Base-by-base conservation (phyloP, 192 early-diverging fungal species). In the Glomus cerebriforme region DNA sequence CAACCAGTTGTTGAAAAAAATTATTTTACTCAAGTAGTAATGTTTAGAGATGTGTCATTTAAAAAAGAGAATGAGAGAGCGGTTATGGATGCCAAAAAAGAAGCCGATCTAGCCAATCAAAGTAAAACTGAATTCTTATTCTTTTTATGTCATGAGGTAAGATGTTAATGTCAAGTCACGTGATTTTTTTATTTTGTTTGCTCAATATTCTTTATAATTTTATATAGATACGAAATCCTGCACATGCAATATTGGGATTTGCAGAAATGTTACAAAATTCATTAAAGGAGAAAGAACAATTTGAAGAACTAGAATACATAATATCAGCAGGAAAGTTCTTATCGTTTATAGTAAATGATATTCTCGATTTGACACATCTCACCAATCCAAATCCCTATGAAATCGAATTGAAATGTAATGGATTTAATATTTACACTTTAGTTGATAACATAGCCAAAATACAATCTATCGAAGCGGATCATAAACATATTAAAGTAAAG, bases 281-380 rank as follows among this genome's bases (percentile, higher is more conserved):
- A n/a, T n/a, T 60, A 3, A 49, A 58, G 9, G 59, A 58, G 7
- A 49, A 34, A 31, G 59, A 58, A 12, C 54, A 58, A 62, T 54
- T 26, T 15, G 47, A 74, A 58, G 73, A 74, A 32, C 63, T 74
- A 12, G 73, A 74, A 9, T 64, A 35, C 3, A 74, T 74, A n/a
- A 74, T 65, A 24, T 29, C 73, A 32, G 47, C 73, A 34, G 73
- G 54, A n/a, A 74, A 74, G 22, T 74, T 74, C 12, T 60, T 74
- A 13, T 68, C 22, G 5, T 58, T 62, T 31, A 58, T 74, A 29
- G 73, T 74, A 19, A 60, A 58, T 24, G 73, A 74, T 34, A 12
- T 74, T 31, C 73, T 74, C 27, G 73, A 74, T 37, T 34, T 74
- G 10, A 74, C 73, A 3, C 73, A 62, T 34, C 12, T 74, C 7